phyloP scores from a whole-genome alignment of 805 yeast genomes.

The Osmozyma mogii region DNA sequence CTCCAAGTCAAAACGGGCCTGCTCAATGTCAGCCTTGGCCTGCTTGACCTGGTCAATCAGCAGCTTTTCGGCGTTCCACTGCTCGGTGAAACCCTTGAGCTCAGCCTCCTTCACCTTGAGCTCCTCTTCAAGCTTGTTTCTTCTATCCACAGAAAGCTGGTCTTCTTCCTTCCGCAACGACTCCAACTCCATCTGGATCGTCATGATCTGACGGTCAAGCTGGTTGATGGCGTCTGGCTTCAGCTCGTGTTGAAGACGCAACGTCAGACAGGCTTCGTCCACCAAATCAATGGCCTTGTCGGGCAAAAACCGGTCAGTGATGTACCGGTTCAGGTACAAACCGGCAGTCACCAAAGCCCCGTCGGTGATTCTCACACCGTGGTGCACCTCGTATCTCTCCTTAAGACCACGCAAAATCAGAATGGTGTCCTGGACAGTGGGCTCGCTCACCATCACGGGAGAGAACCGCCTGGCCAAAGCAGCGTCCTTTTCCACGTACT shows the following conservation, averaged over 20 bases:
- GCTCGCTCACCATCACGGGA: slow-evolving; percentile 79
- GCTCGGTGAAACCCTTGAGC: slow-evolving; percentile 58
- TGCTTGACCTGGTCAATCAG: slow-evolving; percentile 71
- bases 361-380: slow-evolving; percentile 91
- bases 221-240: slow-evolving; percentile 92
- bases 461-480: slow-evolving; percentile 93
- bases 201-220: slow-evolving; percentile 83
- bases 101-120: slow-evolving; percentile 58
- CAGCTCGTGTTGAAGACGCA: slow-evolving; percentile 91
- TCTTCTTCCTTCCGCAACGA: slow-evolving; percentile 91
- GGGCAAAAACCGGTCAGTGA: slow-evolving; percentile 85
- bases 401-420: slow-evolving; percentile 89
- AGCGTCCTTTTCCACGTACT: slow-evolving; percentile 92
- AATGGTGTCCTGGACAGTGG: slow-evolving; percentile 83
- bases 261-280: slow-evolving; percentile 95
- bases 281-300: slow-evolving; percentile 96
- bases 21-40: slow-evolving; percentile 77
- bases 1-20: slow-evolving; percentile 76
- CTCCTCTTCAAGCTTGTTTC: slow-evolving; percentile 63
- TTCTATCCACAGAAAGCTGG: slow-evolving; percentile 70
- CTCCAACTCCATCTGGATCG: slow-evolving; percentile 90
- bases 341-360: slow-evolving; percentile 93
- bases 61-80: slow-evolving; percentile 80
- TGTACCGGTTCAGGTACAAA: slow-evolving; percentile 78
- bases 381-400: slow-evolving; percentile 93